A percentile compares a stretch with the other conserved stretches of the same genome.
These are phyloP conservation scores for Candida khao-thaluensis DNA, from an alignment of 805 yeast species.

Conservation along the genomic window DNA sequence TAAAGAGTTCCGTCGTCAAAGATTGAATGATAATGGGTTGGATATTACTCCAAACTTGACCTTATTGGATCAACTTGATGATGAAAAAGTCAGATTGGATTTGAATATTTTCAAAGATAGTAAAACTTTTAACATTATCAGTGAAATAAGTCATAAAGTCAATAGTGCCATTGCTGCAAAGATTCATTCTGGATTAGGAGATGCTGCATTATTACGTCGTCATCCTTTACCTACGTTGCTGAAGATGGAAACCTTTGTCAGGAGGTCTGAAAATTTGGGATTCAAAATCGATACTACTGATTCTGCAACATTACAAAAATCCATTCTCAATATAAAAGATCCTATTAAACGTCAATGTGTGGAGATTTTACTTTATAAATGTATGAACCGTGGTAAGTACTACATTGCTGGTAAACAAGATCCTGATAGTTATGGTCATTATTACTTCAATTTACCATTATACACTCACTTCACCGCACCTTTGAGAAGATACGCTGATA, in stretches of 20 bases:
- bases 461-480: conserved; percentile 96
- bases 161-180: conserved; percentile 84
- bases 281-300: conserved; percentile 70
- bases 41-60: conserved; percentile 56
- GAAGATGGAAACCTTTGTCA: conserved; percentile 75
- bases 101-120: conserved; percentile 70
- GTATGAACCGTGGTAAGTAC: conserved; percentile 83
- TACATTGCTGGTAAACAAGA: conserved; percentile 86
- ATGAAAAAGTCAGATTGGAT: conserved; percentile 71
- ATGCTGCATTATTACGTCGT: conserved; percentile 78
- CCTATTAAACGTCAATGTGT: conserved; percentile 64
- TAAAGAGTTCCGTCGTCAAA: conserved; percentile 65
- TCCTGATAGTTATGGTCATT: conserved; percentile 74
- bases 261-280: conserved; percentile 66
- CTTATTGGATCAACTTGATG: conserved; percentile 78
- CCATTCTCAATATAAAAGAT: conserved; percentile 65
- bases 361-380: conserved; percentile 76
- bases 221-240: conserved; percentile 81
- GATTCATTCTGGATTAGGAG: conserved; percentile 73
- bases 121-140: conserved; percentile 55
- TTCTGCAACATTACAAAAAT: conserved; percentile 67
- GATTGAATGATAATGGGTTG: conserved; percentile 51
- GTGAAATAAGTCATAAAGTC: conserved; percentile 77
- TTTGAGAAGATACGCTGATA: conserved; percentile 85
- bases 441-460: conserved; percentile 75